Evolutionary conservation across 108 stramenopile species (phyloP), one percentile per base, ranked within the genome.

Genomic region (Nitzschia palea): DNA sequence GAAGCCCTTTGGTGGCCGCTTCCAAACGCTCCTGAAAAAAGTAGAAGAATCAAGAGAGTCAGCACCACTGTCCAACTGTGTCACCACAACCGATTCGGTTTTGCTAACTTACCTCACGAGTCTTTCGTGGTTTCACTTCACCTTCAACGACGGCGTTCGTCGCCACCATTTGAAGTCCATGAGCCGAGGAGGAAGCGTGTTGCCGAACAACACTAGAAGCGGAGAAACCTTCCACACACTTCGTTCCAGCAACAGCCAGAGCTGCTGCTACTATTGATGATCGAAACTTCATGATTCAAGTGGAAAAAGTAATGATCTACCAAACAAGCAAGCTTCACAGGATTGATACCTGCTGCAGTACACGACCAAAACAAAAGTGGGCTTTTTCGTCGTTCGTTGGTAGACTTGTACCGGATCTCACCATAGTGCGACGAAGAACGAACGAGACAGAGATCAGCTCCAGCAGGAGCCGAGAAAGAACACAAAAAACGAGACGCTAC

Each of bases 1-100:
- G 91, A 1, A 98, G 82, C 34, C 96, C 95, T 59, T 90, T 95
- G 43, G 94, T 87, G 33, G 94, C 94, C 4, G 81, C 81, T 63
- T 86, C 80, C 33, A 95, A 84, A 37, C 94, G 93, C 75, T 95
- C 93, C 93, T 93, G 68, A 26, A 43, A 56, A 56, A 27, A 58
- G 8, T 45, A 54, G 8, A 9, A n/a, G 9, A 15, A 44, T 22
- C 26, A 23, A 32, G 30, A n/a, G 56, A 68, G 23, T n/a, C 45
- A 63, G 45, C 1, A 43, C 17, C 12, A 4, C 10, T 15, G 23
- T 10, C 15, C 15, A 20, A 22, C 29, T 9, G 31, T 12, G 34
- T 30, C 1, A 18, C 4, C 44, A 48, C 25, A 1, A 33, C 12
- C 32, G 27, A 45, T 27, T 9, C 45, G 14, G 5, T 12, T 12